Evolutionary conservation across 2,329 filamentous ascomycete species (phyloP), one percentile per base, ranked within the genome.

Genomic region (Exophiala aquamarina): DNA sequence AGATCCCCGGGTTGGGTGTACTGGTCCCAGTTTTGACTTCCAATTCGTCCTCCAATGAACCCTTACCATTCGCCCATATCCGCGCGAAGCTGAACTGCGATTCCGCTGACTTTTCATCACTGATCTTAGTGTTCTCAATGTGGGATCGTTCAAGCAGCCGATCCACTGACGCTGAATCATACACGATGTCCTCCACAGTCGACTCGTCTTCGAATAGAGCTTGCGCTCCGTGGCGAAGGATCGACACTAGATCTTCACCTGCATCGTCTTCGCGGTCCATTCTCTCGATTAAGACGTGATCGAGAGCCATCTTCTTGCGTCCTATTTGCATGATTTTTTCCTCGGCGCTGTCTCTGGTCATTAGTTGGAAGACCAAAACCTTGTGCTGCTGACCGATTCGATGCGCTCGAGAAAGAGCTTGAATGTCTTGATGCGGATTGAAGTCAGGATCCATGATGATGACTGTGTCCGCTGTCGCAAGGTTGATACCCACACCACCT

Each of bases 371-470:
- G 56, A 94, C 95, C 2, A 98, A 77, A 0, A 98, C 93, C 60
- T 94, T 96, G 57, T 93, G 90, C 67, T 90, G 89, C 68, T 98
- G 94, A 0, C 94, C 94, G 54, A 98, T 97, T 19, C 93, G 86
- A 67, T 98, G 93, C 14, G 92, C 93, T 56, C 94, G 84, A 21
- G 92, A 95, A 21, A 98, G 77, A 0, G 93, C 93, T 66, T 98
- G 93, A 32, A 98, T 87, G 61, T 98, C 94, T 67, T 98, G 93
- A 63, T 98, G 93, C 1, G 93, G 93, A 53, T 98, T 98, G 74
- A 95, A 97, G 63, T 98, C 93, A 0, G 89, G 89, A 60, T 98
- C 91, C 57, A 97, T 82, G 56, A 98, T 96, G 56, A 98, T 96
- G 52, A 98, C 94, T 0, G 93, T 98, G 63, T 98, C 93, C 2